Base-by-base conservation (phyloP, 116 monocot species). In the Cymodocea nodosa region DNA sequence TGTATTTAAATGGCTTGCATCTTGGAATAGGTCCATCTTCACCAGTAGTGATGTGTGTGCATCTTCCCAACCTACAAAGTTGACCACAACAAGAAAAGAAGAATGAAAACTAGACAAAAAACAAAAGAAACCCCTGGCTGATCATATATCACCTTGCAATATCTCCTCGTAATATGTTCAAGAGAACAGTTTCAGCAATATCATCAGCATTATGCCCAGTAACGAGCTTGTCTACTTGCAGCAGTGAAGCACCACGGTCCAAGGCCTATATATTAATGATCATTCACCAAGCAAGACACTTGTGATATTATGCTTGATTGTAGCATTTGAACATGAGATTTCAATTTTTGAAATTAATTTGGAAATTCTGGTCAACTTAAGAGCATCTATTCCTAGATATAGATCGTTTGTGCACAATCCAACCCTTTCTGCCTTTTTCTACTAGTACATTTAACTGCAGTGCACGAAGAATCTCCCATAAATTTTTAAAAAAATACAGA, bases 131-230 rank as follows among this genome's bases (percentile, higher is more conserved):
- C 11, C 16, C 30, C 17, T 14, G 35, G 34, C 13, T 44, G 34
- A 53, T 5, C 2, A 8, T 67, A 89, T 3, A 44, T 11, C 11
- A 44, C 98, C 98, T 84, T 60, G 98, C 98, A 75, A 98, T 98
- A 68, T 98, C 98, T 73, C 98, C 92, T 6, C 98, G 83, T 64
- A 98, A 73, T 65, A 98, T 82, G 77, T 98, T 98, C 56, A 98
- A 72, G 51, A 98, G 76, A 58, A 98, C 89, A 36, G 98, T 98
- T 72, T 98, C 98, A 56, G 98, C 98, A 71, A 98, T 92, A 79
- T 98, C 98, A 81, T 98, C 98, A 25, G 98, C 98, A 98, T 98
- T 98, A 70, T 98, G 98, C 13, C 98, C 98, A 60, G 98, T 98
- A 52, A 92, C 98, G 69, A 98, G 59, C 63, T 98, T 98, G 71